Evolutionary conservation across 352 stramenopile genomes (phyloP).

Genomic region (Blastocystis sp.): DNA sequence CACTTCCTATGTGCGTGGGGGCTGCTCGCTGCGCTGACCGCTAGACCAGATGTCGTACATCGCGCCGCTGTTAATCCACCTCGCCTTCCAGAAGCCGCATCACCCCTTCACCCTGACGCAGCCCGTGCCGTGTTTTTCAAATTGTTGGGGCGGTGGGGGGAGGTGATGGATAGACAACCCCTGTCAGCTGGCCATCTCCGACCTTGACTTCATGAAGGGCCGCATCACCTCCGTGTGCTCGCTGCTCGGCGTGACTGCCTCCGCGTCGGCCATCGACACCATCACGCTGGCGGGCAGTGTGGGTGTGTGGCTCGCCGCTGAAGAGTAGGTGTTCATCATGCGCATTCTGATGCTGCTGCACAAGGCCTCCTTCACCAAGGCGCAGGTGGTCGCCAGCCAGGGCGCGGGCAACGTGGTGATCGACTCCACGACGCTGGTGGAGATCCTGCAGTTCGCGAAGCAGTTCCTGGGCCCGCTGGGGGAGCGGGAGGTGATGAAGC

Average conservation of each 20-base stretch:
- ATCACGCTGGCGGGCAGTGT: neutral
- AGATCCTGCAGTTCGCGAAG: neutral
- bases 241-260: neutral
- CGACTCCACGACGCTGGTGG: neutral
- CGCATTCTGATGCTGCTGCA: slow-evolving; percentile 19
- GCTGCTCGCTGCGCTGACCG: neutral
- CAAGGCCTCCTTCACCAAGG: neutral
- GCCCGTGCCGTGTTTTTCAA: neutral
- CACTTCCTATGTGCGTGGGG: neutral
- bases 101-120: neutral
- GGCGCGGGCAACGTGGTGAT: neutral
- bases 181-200: neutral
- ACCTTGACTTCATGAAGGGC: neutral
- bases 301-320: neutral
- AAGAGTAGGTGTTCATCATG: neutral
- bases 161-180: neutral
- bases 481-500: neutral
- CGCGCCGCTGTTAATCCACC: neutral
- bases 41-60: neutral
- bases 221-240: neutral
- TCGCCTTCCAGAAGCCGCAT: neutral
- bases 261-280: neutral
- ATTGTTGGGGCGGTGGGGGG: neutral
- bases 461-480: neutral
- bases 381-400: neutral